Evolutionary conservation across 352 stramenopile species (phyloP), one percentile per base, ranked within the genome.

Genomic region (Phytopythium vexans): DNA sequence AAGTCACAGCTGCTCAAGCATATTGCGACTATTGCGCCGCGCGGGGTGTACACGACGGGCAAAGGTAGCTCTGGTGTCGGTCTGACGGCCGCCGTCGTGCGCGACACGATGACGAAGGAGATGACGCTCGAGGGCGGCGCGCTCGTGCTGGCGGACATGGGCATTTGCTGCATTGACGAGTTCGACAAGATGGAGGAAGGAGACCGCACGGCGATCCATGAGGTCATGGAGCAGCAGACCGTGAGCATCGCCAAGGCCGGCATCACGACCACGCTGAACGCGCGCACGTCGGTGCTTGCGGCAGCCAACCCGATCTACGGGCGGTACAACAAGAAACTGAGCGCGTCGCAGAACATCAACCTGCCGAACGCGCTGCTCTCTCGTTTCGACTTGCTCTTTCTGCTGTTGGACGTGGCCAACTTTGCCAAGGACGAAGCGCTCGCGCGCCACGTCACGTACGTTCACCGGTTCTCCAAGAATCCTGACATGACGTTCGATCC

Each of bases 181-280:
- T 98, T 98, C 41, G 94, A 98, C 66, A 98, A 98, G 72, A 99
- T 99, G 97, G 96, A 99, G 50, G 96, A 99, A 66, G 70, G 74
- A 2, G 97, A 99, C 65, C 88, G 97, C 47, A 99, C 97, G 3
- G 96, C 97, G 7, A 99, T 99, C 64, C 98, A 99, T 79, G 95
- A 98, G 74, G 97, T 99, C 6, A 99, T 99, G 97, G 98, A 99
- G 76, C 97, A 99, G 66, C 97, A 99, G 64, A 99, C 97, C 0
- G 96, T 99, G 32, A 95, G 85, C 61, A 98, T 99, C 58, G 97
- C 97, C 34, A 99, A 99, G 64, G 98, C 97, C 11, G 97, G 97
- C 16, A 99, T 99, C 62, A 98, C 98, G 0, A 99, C 97, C 7
- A 99, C 97, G 10, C 75, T 99, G 37, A 97, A 85, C 94, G 97